These are phyloP conservation scores for Gardenia jasminoides DNA, from an alignment of 257 asterid genomes.

Conservation along the genomic window DNA sequence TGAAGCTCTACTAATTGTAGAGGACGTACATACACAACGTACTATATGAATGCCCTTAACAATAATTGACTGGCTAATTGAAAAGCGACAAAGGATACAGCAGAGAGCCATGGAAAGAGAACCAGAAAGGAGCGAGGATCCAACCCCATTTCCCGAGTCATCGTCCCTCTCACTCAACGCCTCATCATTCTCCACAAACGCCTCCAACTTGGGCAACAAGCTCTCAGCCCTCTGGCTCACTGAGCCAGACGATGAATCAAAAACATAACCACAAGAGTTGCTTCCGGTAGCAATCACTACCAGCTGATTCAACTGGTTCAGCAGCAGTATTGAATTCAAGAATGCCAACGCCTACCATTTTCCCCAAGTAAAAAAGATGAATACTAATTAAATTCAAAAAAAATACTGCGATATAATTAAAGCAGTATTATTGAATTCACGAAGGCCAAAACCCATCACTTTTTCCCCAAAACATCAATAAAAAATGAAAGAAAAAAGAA, in stretches of 20 bases:
- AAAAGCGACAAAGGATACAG: constrained; percentile 56
- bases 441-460: background rate
- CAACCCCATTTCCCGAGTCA: constrained; percentile 57
- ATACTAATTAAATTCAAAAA: too few species aligned
- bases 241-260: constrained; percentile 63
- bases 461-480: constrained; percentile 2
- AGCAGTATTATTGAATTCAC: too few species aligned
- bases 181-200: constrained; percentile 70
- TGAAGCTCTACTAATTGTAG: too few species aligned
- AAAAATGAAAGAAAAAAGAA: too few species aligned
- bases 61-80: background rate
- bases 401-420: too few species aligned
- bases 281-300: constrained; percentile 83
- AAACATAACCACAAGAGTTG: constrained; percentile 68
- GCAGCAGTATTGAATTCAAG: constrained; percentile 65
- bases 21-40: too few species aligned
- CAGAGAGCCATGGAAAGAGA: constrained; percentile 97
- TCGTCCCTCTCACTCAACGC: constrained; percentile 40
- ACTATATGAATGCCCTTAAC: too few species aligned
- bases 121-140: constrained; percentile 80
- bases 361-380: background rate
- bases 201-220: constrained; percentile 67
- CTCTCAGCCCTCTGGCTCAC: constrained; percentile 61
- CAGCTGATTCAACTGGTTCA: constrained; percentile 81
- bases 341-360: constrained; percentile 69